A percentile compares a stretch with the other conserved stretches of the same genome.
phyloP scores from a whole-genome alignment of 1,284 basidiomycete genomes.

The Moniliella sp. region DNA sequence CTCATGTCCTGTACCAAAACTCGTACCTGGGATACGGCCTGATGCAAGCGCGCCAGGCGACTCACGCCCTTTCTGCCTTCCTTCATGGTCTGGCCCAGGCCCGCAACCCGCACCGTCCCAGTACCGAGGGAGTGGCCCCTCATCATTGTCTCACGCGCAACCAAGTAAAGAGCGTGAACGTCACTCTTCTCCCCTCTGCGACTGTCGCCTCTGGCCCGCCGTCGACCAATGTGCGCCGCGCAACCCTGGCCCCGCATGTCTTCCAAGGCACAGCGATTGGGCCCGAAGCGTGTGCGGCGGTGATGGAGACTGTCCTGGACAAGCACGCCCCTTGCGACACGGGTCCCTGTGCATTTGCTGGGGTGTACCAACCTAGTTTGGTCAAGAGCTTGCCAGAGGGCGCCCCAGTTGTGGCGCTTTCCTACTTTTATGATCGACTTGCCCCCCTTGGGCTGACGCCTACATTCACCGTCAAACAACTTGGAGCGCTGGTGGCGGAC shows the following conservation, averaged over 20 bases:
- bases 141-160: constrained; percentile 65
- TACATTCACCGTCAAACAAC: constrained; percentile 15
- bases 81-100: constrained; percentile 44
- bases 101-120: too few relatives aligned
- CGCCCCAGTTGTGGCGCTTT: constrained; percentile 37
- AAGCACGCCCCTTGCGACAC: constrained; percentile 73
- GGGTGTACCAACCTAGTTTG: constrained; percentile 88
- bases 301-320: constrained; percentile 76
- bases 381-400: constrained; percentile 55
- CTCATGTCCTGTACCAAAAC: constrained; percentile 29
- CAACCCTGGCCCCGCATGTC: constrained; percentile 7
- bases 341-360: constrained; percentile 82
- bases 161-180: constrained; percentile 46
- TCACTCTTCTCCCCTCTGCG: too few relatives aligned
- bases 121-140: too few relatives aligned
- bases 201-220: too few relatives aligned
- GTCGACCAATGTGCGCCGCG: constrained; percentile 43
- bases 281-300: constrained; percentile 62
- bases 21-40: constrained; percentile 64
- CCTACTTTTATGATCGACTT: constrained; percentile 91
- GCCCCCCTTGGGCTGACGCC: constrained; percentile 47
- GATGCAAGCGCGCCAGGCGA: constrained; percentile 64
- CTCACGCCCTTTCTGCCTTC: constrained; percentile 74
- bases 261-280: constrained; percentile 41
- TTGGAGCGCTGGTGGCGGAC: constrained; percentile 14